Base-by-base conservation (phyloP, 495 filamentous ascomycete genomes). In the Neurospora sp. region DNA sequence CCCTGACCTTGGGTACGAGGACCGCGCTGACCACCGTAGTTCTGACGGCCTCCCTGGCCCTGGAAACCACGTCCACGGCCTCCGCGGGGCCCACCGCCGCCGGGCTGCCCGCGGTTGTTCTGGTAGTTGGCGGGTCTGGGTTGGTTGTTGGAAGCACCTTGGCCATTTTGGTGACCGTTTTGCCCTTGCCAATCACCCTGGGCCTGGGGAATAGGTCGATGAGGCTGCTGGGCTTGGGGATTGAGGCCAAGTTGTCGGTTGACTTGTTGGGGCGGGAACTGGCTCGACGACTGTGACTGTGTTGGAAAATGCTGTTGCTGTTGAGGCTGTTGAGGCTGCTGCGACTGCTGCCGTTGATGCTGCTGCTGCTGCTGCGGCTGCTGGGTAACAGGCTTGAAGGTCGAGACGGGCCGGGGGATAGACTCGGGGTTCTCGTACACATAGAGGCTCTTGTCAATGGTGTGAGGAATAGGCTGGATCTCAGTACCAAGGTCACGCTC, bases 361-460 rank as follows among this genome's bases (percentile, higher is more conserved):
- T 75, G 74, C 37, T 73, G 75, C 5, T 73, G 72, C 9, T 80
- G 79, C 27, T 80, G 81, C 37, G 80, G 74, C 70, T 82, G 82
- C 42, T 76, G 70, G 41, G 72, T 71, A 37, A 75, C 72, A 20
- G 77, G 41, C 73, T 78, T 78, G 79, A 87, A 76, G 79, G 85
- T 88, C 69, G 80, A 87, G 71, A 81, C 79, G 35, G 96, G 96
- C 31, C 94, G 89, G 8, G 96, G 96, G 74, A 99, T 98, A 49
- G 86, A 94, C 79, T 98, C 96, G 0, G 96, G 95, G 39, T 94
- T 93, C 74, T 99, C 96, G 81, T 98, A 98, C 70, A 98, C 96
- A 77, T 99, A 98, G 39, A 99, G 91, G 74, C 92, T 96, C 89
- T 98, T 98, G 84, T 98, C 96, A 74, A 99, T 99, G 74, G 89